Percentiles rank a stretch among this genome's conserved stretches.
Conservation (phyloP, 1,284 basidiomycete species). For the Gymnopus androsaceus region DNA sequence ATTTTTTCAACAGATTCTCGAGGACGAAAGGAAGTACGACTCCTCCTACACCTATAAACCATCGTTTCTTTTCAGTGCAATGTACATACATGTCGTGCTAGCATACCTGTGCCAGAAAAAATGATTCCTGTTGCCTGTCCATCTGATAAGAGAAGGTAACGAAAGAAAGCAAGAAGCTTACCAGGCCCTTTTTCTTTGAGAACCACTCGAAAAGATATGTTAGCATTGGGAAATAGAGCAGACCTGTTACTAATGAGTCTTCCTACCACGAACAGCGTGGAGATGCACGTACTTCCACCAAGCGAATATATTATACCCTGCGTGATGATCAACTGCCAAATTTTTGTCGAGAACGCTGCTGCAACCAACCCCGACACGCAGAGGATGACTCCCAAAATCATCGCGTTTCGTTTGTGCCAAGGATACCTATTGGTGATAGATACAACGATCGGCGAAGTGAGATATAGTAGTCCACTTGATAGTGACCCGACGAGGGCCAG, state of each 20-base stretch:
- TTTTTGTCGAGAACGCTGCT: conserved; percentile 13
- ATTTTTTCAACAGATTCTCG: conserved; percentile 8
- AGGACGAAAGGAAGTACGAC: conserved; percentile 14
- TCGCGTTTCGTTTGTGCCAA: conserved; percentile 13
- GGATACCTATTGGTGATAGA: conserved; percentile 16
- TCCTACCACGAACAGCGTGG: no score
- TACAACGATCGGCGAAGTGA: conserved; percentile 12
- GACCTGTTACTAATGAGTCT: conserved; percentile 4
- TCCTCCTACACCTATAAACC: conserved; percentile 9
- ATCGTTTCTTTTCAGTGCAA: neutral
- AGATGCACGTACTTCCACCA: conserved; percentile 14
- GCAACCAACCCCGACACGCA: conserved; percentile 15
- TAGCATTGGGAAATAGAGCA: conserved; percentile 17
- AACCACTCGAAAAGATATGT: conserved; percentile 20
- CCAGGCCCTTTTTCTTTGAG: conserved; percentile 16
- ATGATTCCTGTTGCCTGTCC: conserved; percentile 19
- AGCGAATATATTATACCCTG: conserved; percentile 16
- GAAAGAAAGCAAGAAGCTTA: neutral
- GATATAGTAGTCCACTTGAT: conserved; percentile 15
- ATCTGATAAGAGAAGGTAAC: no score
- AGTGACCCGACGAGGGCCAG: conserved; percentile 17
- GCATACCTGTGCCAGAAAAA: conserved; percentile 16
- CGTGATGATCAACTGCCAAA: conserved; percentile 16
- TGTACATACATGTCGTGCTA: no score
- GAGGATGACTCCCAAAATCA: conserved; percentile 13